Base-by-base conservation (phyloP, 2,329 filamentous ascomycete species). In the Didymella keratinophila region DNA sequence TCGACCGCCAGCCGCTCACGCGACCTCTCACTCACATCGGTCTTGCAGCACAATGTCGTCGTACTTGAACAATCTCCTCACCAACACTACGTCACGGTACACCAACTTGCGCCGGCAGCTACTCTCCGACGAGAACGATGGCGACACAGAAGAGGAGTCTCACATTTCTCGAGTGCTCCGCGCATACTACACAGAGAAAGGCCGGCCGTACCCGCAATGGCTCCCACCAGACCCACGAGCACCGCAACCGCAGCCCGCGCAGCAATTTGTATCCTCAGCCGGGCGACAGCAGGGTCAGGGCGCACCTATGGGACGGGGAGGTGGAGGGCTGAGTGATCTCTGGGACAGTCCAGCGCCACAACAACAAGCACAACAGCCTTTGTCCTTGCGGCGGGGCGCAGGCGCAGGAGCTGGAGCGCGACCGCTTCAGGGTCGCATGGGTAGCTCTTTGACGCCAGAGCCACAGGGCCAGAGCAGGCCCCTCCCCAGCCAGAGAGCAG, bases 141-240 rank as follows among this genome's bases (percentile, higher is more conserved):
- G 82, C 70, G 81, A 84, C 73, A 83, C 81, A 52, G 81, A 96
- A 78, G 93, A 98, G 80, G 92, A 96, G 80, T 96, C 93, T 2
- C 93, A 98, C 81, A 90, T 98, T 71, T 96, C 92, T 79, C 91
- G 95, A 70, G 93, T 96, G 34, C 87, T 99, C 25, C 90, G 95
- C 70, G 89, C 88, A 69, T 97, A 98, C 84, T 98, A 99, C 83
- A 86, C 83, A 50, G 93, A 98, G 77, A 95, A 96, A 73, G 91
- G 89, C 67, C 88, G 89, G 21, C 83, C 87, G 1, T 90, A 93
- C 63, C 95, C 95, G 0, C 79, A 83, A 67, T 98, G 95, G 94
- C 88, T 98, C 8, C 92, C 93, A 8, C 89, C 91, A 6, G 92
- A 97, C 76, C 93, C 92, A n/a, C 94, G 92, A 78, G 86, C 85